These are phyloP conservation scores for Pythium pyrilobum DNA, from an alignment of 352 stramenopile species.

Conservation along the genomic window DNA sequence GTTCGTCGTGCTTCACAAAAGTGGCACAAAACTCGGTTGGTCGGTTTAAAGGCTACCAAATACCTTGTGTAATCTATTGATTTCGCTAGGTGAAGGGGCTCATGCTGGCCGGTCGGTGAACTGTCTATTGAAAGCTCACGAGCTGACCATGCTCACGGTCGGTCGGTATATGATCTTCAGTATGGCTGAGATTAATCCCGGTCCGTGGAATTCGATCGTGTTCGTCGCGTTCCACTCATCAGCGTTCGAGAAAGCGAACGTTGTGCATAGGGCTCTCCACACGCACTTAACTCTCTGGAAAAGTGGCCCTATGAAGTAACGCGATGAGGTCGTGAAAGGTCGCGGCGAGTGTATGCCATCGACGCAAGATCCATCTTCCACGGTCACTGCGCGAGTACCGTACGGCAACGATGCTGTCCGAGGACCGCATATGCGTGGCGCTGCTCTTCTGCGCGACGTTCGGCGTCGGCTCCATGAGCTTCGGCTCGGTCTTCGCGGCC, in stretches of 20 bases:
- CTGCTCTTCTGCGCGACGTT: conserved; percentile 75
- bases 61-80: conserved; percentile 19
- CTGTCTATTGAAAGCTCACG: conserved; percentile 7
- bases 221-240: conserved; percentile 19
- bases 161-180: conserved; percentile 37
- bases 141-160: conserved; percentile 25
- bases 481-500: conserved; percentile 57
- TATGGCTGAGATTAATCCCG: conserved; percentile 18
- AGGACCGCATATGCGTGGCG: conserved; percentile 54
- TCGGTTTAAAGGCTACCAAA: background rate
- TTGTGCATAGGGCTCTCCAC: no score
- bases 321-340: conserved; percentile 20
- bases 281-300: background rate
- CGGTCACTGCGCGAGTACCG: background rate
- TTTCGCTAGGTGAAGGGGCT: background rate
- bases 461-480: conserved; percentile 69
- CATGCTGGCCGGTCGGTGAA: conserved; percentile 5
- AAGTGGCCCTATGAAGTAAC: no score
- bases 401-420: conserved; percentile 15
- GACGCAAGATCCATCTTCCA: background rate
- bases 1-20: conserved; percentile 15
- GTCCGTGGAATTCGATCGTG: conserved; percentile 18
- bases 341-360: background rate
- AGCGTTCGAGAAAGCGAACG: no score
- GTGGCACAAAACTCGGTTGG: conserved; percentile 6